A percentile compares a stretch with the other conserved stretches of the same genome.
Evolutionary conservation across 2,329 filamentous ascomycete species (phyloP).

Genomic region (Pyricularia sp.): DNA sequence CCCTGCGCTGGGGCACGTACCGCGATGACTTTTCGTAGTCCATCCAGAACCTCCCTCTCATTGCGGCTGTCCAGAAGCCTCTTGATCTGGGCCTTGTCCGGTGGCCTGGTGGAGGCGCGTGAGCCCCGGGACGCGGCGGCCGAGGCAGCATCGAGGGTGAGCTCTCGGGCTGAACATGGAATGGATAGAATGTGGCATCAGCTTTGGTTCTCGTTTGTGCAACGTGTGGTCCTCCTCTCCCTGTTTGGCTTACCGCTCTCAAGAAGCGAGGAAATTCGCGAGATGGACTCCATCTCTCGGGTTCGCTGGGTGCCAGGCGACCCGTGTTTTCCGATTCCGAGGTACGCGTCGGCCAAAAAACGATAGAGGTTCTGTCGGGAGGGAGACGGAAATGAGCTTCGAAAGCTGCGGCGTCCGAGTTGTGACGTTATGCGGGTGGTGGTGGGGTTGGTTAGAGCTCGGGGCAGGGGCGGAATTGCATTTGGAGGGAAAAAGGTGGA

Average conservation of each 20-base stretch:
- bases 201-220: neutral
- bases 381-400: neutral
- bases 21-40: constrained; percentile 77
- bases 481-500: neutral
- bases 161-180: constrained; percentile 64
- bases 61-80: constrained; percentile 89
- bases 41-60: constrained; percentile 88
- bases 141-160: constrained; percentile 94
- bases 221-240: neutral
- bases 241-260: constrained; percentile 62
- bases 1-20: constrained; percentile 38
- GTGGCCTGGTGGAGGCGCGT: constrained; percentile 46
- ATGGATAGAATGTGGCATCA: neutral
- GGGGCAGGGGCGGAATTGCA: neutral
- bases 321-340: neutral
- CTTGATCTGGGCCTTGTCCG: constrained; percentile 80
- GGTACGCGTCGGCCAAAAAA: neutral
- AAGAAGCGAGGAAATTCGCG: constrained; percentile 84
- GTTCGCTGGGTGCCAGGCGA: neutral
- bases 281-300: constrained; percentile 80
- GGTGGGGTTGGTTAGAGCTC: neutral
- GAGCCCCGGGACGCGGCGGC: constrained; percentile 74
- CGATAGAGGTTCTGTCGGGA: neutral
- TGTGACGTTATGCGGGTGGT: constrained; percentile 1
- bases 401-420: neutral